Percentiles rank a stretch among this genome's conserved stretches.
phyloP scores from a whole-genome alignment of 495 filamentous ascomycete genomes.

The Xylaria scruposa region DNA sequence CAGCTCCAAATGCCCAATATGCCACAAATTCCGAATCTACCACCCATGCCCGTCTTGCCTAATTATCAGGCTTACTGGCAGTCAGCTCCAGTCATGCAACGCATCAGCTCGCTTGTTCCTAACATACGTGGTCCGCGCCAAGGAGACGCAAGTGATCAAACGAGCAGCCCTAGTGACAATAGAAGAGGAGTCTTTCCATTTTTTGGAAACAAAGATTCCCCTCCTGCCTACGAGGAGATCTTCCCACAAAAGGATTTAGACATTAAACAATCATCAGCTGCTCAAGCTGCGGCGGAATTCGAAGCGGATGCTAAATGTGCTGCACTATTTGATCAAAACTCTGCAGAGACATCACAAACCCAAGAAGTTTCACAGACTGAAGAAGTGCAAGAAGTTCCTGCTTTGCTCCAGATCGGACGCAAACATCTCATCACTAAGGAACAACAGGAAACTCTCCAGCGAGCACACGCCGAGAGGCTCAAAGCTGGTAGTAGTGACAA shows the following conservation, averaged over 20 bases:
- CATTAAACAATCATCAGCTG: conserved; percentile 66
- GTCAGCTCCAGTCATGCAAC: conserved; percentile 67
- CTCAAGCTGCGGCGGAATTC: conserved; percentile 68
- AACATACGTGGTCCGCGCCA: conserved; percentile 54
- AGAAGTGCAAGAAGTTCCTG: conserved; percentile 47
- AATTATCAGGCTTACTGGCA: conserved; percentile 71
- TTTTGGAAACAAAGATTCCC: conserved; percentile 47
- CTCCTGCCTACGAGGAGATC: conserved; percentile 81
- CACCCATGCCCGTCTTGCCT: conserved; percentile 65
- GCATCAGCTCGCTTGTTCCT: conserved; percentile 76
- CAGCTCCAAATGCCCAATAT: conserved; percentile 73
- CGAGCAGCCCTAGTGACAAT: conserved; percentile 58
- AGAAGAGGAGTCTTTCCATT: conserved; percentile 73
- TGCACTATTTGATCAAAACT: conserved; percentile 56
- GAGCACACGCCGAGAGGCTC: conserved; percentile 75
- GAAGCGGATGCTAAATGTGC: conserved; percentile 73
- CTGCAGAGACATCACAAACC: conserved; percentile 23
- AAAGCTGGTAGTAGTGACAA: conserved; percentile 76
- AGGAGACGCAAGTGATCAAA: conserved; percentile 44
- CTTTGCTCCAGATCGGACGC: conserved; percentile 58
- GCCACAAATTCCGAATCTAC: conserved; percentile 59
- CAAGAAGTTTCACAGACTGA: conserved; percentile 30
- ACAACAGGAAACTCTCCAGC: conserved; percentile 74
- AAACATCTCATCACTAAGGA: conserved; percentile 67
- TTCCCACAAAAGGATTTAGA: conserved; percentile 65